Percentiles rank a stretch among this genome's conserved stretches.
Conservation (phyloP, 2,329 filamentous ascomycete genomes). For the Aspergillus chevalieri region DNA sequence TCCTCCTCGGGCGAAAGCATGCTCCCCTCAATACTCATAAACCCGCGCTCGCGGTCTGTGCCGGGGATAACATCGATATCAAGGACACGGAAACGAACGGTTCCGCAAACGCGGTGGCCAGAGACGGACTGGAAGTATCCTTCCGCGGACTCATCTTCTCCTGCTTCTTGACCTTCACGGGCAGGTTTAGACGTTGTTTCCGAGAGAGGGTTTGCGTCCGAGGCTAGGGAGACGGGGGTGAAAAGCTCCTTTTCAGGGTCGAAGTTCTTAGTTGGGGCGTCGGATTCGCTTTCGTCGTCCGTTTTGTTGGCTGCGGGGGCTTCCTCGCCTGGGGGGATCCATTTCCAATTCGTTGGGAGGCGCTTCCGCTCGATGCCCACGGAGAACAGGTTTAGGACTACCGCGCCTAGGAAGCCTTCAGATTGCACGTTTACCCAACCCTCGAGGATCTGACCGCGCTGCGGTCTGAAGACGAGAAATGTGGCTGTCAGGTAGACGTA, state of each 20-base stretch:
- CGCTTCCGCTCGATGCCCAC: slow-evolving; percentile 73
- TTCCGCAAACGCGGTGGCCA: slow-evolving; percentile 64
- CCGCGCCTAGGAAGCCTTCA: slow-evolving; percentile 79
- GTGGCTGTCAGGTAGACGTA: slow-evolving; percentile 87
- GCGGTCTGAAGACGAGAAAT: slow-evolving; percentile 74
- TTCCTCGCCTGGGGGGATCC: slow-evolving; percentile 56
- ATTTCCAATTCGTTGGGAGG: slow-evolving; percentile 73
- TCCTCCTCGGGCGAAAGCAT: slow-evolving; percentile 68
- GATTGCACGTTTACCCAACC: slow-evolving; percentile 81
- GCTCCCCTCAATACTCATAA: slow-evolving; percentile 82
- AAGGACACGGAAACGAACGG: slow-evolving; percentile 69
- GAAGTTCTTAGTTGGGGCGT: slow-evolving; percentile 18
- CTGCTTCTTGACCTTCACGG: slow-evolving; percentile 38
- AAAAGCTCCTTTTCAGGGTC: slow-evolving; percentile 36
- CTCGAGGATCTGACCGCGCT: slow-evolving; percentile 66
- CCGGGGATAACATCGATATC: slow-evolving; percentile 71
- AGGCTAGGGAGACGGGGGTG: slow-evolving; percentile 28
- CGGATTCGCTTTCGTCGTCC: slow-evolving; percentile 18
- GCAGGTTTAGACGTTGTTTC: slow-evolving; percentile 15
- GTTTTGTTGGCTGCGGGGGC: slow-evolving; percentile 8
- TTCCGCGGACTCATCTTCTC: slow-evolving; percentile 50
- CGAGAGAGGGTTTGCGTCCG: slow-evolving; percentile 25
- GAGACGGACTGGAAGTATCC: slow-evolving; percentile 71
- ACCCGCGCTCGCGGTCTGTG: slow-evolving; percentile 65
- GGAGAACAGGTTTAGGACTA: slow-evolving; percentile 89